Conservation (phyloP, 2,329 filamentous ascomycete genomes). For the Calonectria ilicicola region DNA sequence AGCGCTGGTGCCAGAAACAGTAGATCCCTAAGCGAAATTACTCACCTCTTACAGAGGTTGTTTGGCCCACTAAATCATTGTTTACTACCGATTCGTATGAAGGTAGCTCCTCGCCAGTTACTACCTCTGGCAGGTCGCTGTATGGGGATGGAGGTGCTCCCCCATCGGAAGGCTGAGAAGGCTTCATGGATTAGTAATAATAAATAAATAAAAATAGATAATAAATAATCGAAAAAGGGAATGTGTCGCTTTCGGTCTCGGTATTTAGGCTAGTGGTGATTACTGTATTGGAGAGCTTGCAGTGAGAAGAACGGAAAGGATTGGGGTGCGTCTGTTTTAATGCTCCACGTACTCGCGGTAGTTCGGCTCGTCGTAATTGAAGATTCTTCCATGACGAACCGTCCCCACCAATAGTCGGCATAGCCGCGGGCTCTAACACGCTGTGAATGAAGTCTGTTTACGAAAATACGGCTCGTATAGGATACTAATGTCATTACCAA, state of each 20-base stretch:
- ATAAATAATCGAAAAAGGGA: no score
- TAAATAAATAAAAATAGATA: neutral
- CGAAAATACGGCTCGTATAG: slow-evolving; percentile 2
- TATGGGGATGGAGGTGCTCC: slow-evolving; percentile 17
- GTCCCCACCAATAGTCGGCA: neutral
- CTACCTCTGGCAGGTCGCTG: slow-evolving; percentile 25
- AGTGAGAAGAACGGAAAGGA: neutral
- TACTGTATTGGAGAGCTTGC: neutral
- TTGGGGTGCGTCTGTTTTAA: neutral
- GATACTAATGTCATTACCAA: neutral
- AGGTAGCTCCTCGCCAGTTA: slow-evolving; percentile 19
- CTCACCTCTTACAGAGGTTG: slow-evolving; percentile 24
- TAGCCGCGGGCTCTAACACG: neutral
- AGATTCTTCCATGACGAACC: neutral
- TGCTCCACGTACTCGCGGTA: neutral
- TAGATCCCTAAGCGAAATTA: neutral
- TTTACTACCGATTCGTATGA: slow-evolving; percentile 23
- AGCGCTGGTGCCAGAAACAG: neutral
- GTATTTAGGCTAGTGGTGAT: neutral
- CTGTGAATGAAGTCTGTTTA: neutral
- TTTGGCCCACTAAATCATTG: slow-evolving; percentile 14
- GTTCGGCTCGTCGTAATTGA: slow-evolving; percentile 12
- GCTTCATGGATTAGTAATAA: slow-evolving; percentile 22
- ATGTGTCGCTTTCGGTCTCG: neutral
- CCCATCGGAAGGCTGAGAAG: neutral